Evolutionary conservation across 495 filamentous ascomycete species (phyloP).

Genomic region (Aspergillus panamensis): DNA sequence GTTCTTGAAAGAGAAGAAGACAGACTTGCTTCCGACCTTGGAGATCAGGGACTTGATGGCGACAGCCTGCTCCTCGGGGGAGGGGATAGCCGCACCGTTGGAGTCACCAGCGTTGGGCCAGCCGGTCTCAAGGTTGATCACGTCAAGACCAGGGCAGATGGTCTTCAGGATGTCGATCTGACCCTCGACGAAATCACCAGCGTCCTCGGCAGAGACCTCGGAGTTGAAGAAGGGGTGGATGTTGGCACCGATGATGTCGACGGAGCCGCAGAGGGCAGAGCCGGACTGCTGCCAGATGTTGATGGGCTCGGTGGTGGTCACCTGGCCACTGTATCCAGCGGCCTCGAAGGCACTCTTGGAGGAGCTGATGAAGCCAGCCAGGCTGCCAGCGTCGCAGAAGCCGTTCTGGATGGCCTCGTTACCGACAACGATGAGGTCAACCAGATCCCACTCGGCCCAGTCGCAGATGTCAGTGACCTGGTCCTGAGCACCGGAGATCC

Average conservation of each 20-base stretch:
- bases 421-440: slow-evolving; percentile 78
- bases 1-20: slow-evolving; percentile 77
- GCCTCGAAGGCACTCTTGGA: slow-evolving; percentile 45
- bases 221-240: slow-evolving; percentile 94
- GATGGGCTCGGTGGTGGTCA: slow-evolving; percentile 85
- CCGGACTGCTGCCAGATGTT: slow-evolving; percentile 59
- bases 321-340: slow-evolving; percentile 68
- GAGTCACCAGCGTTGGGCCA: slow-evolving; percentile 71
- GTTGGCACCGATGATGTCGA: slow-evolving; percentile 80
- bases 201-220: slow-evolving; percentile 52
- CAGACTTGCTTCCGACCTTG: slow-evolving; percentile 53
- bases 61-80: slow-evolving; percentile 59
- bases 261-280: slow-evolving; percentile 58
- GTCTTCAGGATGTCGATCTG: slow-evolving; percentile 64
- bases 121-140: slow-evolving; percentile 82
- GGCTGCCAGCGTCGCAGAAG: slow-evolving; percentile 55
- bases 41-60: slow-evolving; percentile 65
- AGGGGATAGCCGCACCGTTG: slow-evolving; percentile 71
- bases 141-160: slow-evolving; percentile 62
- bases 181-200: slow-evolving; percentile 66
- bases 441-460: slow-evolving; percentile 73
- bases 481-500: slow-evolving; percentile 54
- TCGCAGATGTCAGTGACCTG: slow-evolving; percentile 68
- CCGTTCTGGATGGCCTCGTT: slow-evolving; percentile 83
- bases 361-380: slow-evolving; percentile 64